Evolutionary conservation across 441 rosid genomes (phyloP).

Genomic region (Erodium chrysanthum): DNA sequence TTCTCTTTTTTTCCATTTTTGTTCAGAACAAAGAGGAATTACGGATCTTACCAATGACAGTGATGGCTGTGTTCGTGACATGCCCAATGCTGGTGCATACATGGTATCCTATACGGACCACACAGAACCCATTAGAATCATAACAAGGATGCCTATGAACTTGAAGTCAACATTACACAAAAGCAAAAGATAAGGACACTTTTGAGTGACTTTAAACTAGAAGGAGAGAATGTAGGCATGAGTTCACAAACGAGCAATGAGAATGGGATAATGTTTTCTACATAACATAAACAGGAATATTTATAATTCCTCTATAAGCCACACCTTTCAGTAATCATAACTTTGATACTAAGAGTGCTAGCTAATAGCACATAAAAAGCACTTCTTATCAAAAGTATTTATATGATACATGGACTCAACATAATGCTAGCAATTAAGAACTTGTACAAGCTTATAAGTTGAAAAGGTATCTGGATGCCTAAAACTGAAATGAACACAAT

Average conservation of each 20-base stretch:
- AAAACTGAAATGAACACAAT: not conserved
- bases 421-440: not conserved
- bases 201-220: not conserved
- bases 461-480: not conserved
- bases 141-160: not conserved
- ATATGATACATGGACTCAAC: not conserved
- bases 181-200: not conserved
- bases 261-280: not conserved
- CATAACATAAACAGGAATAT: not conserved
- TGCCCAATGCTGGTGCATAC: constrained; percentile 72
- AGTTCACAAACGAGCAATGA: not conserved
- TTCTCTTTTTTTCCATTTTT: not conserved
- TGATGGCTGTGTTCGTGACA: constrained; percentile 37
- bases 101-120: constrained; percentile 56
- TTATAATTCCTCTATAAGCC: not conserved
- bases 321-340: not conserved
- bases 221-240: not conserved
- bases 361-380: not conserved
- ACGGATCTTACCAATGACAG: constrained; percentile 44
- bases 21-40: constrained; percentile 9
- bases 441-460: not conserved
- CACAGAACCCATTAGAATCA: constrained; percentile 9
- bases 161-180: not conserved
- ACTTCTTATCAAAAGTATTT: not conserved
- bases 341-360: not conserved